Base-by-base conservation (phyloP, 2,329 filamentous ascomycete species). In the Thielaviopsis populi region DNA sequence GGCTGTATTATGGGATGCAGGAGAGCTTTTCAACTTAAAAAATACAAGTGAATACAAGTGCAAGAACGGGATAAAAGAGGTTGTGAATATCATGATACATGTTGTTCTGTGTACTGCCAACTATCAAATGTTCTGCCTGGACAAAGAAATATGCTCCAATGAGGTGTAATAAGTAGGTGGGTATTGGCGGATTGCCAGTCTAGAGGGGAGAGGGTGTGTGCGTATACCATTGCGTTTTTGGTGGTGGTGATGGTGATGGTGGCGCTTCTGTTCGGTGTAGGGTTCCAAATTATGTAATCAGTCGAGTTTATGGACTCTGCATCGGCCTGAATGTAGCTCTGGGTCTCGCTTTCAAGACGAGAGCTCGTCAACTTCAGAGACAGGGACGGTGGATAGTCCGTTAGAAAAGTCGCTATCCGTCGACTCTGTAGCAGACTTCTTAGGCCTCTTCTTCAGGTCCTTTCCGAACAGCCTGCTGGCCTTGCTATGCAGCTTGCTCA, bases 91-190 rank as follows among this genome's bases (percentile, higher is more conserved):
- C 43, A 64, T 61, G 24, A 40, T 56, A 63, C 61, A 63, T 63
- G 61, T 63, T 63, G 61, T 63, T 43, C 61, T 63, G 61, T 63
- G 61, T 19, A 46, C 50, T 63, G 50, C 61, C 61, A 63, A 63
- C 61, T 56, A 56, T 63, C 61, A 43, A 63, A 58, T 43, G 43
- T 43, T 48, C 59, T 50, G 53, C 37, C 43, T 61, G 27, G 40
- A 43, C 24, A 46, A 46, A 61, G 42, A 43, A 61, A 33, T 43
- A 61, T 56, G 53, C 53, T 56, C 53, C 27, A 37, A 19, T 56
- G 53, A 56, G 53, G 53, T 37, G 53, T 56, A 56, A n/a, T 10
- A 27, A 46, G 30, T 61, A 13, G 19, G 59, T 43, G 27, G 24
- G 41, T 13, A 30, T 33, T 40, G 41, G 41, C 54, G 17, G 50